Evolutionary conservation across 2,329 filamentous ascomycete species (phyloP).

Genomic region (Malbranchea zuffiana): DNA sequence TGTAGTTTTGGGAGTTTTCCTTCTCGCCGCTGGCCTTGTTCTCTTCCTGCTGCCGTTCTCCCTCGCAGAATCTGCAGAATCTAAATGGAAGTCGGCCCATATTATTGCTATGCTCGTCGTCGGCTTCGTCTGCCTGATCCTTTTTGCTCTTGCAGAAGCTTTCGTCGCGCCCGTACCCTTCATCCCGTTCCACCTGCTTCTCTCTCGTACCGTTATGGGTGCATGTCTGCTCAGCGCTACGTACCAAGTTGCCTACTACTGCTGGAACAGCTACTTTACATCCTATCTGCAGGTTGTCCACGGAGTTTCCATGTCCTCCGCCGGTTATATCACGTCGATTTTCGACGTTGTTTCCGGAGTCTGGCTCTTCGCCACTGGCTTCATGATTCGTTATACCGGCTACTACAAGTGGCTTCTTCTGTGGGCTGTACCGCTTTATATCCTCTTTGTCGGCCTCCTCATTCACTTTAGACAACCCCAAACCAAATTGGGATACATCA

Average conservation of each 20-base stretch:
- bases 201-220: constrained; percentile 39
- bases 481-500: constrained; percentile 38
- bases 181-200: constrained; percentile 45
- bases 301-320: constrained; percentile 30
- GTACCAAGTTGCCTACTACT: no score
- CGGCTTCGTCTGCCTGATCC: constrained; percentile 43
- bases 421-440: constrained; percentile 39
- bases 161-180: constrained; percentile 41
- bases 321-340: constrained; percentile 36
- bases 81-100: constrained; percentile 17
- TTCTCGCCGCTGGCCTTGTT: constrained; percentile 22
- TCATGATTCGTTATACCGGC: constrained; percentile 37
- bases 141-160: constrained; percentile 45
- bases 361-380: constrained; percentile 36
- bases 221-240: constrained; percentile 37
- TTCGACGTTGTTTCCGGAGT: constrained; percentile 42
- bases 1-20: constrained; percentile 21
- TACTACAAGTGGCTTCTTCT: constrained; percentile 42
- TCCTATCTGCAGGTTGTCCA: constrained; percentile 45
- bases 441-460: constrained; percentile 43
- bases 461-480: constrained; percentile 42
- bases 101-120: constrained; percentile 41
- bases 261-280: constrained; percentile 43
- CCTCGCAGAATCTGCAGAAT: constrained; percentile 15
- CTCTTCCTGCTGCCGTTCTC: constrained; percentile 24